These are phyloP conservation scores for Kodamaea neixiangensis DNA, from an alignment of 805 yeast genomes.

Conservation along the genomic window DNA sequence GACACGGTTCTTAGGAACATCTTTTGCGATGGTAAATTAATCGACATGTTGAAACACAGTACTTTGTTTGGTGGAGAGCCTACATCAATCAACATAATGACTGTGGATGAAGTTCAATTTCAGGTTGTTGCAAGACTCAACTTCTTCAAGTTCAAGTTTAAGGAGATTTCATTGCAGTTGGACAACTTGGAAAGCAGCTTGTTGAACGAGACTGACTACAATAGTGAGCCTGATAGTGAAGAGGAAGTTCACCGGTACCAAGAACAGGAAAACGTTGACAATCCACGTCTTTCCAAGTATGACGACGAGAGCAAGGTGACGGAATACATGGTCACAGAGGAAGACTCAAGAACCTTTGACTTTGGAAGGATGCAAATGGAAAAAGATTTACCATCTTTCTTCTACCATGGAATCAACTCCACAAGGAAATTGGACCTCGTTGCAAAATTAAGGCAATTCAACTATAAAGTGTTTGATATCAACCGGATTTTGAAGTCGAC, in stretches of 20 bases:
- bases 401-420: slow-evolving; percentile 18
- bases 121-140: slow-evolving; percentile 9
- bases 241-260: slow-evolving; percentile 8
- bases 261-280: slow-evolving; percentile 7
- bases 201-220: neutral
- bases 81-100: slow-evolving; percentile 1
- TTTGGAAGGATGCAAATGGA: neutral
- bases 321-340: slow-evolving; percentile 1
- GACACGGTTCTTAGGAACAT: slow-evolving; percentile 1
- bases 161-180: slow-evolving; percentile 13
- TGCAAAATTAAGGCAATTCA: slow-evolving; percentile 11
- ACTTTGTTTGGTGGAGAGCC: neutral
- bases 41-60: neutral
- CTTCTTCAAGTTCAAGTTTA: slow-evolving; percentile 15
- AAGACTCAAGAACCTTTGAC: neutral
- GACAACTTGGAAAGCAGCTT: slow-evolving; percentile 1
- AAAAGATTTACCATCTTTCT: slow-evolving; percentile 11
- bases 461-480: slow-evolving; percentile 14
- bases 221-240: slow-evolving; percentile 1
- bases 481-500: slow-evolving; percentile 15
- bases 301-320: slow-evolving; percentile 10
- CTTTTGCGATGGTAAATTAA: slow-evolving; percentile 1
- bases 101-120: slow-evolving; percentile 2
- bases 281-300: slow-evolving; percentile 8
- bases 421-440: slow-evolving; percentile 13